Base-by-base conservation (phyloP, 805 yeast species). In the Nakazawaea populi region DNA sequence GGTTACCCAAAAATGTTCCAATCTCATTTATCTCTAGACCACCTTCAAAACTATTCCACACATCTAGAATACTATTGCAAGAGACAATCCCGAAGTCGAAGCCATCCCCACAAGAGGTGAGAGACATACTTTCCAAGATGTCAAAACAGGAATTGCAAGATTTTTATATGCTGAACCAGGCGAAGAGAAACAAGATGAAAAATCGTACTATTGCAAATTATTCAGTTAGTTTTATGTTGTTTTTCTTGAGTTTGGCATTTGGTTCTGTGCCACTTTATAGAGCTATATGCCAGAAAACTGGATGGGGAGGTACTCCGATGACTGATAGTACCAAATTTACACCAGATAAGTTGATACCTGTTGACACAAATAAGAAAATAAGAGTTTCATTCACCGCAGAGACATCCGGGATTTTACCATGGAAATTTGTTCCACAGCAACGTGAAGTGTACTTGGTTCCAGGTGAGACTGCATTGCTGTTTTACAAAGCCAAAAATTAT, bases 391-490 rank as follows among this genome's bases (percentile, higher is more conserved):
- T 94, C 64, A 89, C 97, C 8, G 87, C 96, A 39, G 97, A 90
- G 65, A 91, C 94, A 0, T 87, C 96, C 1, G 86, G 90, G 12
- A 77, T 87, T 43, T 72, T 94, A 55, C 98, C 98, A 9, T 94
- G 99, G 99, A 87, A 81, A 57, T 92, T 94, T 69, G 80, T 82
- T 18, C 99, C 99, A 10, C 92, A 89, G 67, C 99, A 94, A 64
- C 75, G 92, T 55, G 96, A 91, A 66, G 98, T 94, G 1, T 82
- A 82, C 58, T 86, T 94, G 27, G 82, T 89, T 8, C 99, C 99
- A 0, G 99, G 99, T 27, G 99, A 94, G 68, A 94, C 99, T 3
- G 99, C 99, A 0, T 72, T 94, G 54, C 97, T 96, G 0, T 94
- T 94, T 65, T 94, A 89, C 72, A 87, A 84, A 66, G 99, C 99